These are phyloP conservation scores for Elsinoe fawcettii DNA, from an alignment of 2,329 filamentous ascomycete genomes.

Conservation along the genomic window DNA sequence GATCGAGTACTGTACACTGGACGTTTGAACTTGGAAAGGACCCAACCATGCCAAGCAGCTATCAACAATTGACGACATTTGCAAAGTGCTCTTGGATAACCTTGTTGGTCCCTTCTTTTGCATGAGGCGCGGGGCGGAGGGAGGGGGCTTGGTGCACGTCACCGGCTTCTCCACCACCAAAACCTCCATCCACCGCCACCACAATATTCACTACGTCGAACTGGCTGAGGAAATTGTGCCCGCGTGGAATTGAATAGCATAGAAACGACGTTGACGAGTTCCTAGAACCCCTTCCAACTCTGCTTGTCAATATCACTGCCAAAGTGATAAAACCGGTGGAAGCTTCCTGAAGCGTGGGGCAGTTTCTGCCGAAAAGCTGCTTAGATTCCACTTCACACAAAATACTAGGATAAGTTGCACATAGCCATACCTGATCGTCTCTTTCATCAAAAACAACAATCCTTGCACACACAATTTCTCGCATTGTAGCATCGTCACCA, in stretches of 20 bases:
- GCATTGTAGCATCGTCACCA: not conserved
- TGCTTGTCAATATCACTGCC: not conserved
- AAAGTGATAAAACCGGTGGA: not conserved
- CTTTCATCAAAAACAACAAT: not conserved
- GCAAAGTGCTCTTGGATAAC: too few species aligned
- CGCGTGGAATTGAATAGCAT: too few species aligned
- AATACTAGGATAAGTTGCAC: not conserved
- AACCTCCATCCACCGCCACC: not conserved
- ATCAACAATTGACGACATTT: too few species aligned
- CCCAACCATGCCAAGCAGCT: too few species aligned
- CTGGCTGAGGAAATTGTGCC: too few species aligned
- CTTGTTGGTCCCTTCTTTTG: not conserved
- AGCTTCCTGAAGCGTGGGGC: conserved; percentile 18
- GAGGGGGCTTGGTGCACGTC: not conserved
- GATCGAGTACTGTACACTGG: not conserved
- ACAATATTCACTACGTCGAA: too few species aligned
- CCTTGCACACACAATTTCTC: not conserved
- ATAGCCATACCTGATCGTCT: not conserved
- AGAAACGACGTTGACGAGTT: too few species aligned
- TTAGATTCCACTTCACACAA: not conserved
- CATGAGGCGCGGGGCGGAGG: not conserved
- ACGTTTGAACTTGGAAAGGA: not conserved
- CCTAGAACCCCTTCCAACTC: too few species aligned
- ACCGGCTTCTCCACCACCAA: not conserved
- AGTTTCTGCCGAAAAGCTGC: conserved; percentile 3